Conservation (phyloP, 768 basidiomycete genomes). For the Boletus rubroflammeus region DNA sequence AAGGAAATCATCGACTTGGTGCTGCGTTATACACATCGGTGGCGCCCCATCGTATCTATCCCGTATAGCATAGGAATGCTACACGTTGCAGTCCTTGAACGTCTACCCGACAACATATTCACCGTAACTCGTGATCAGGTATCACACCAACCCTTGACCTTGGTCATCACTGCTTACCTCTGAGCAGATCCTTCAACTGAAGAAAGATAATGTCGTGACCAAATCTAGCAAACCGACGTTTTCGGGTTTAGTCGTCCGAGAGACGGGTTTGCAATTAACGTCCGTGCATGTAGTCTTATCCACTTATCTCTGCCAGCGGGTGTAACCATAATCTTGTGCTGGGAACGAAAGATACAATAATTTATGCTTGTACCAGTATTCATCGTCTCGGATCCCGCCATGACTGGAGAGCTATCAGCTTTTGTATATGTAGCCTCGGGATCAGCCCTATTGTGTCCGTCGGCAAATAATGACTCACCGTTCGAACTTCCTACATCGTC, state of each 20-base stretch:
- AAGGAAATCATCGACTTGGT: constrained; percentile 64
- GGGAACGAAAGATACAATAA: background rate
- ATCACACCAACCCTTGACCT: background rate
- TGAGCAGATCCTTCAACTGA: constrained; percentile 59
- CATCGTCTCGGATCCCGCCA: background rate
- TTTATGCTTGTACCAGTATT: background rate
- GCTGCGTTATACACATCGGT: constrained; percentile 48
- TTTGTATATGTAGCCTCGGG: background rate
- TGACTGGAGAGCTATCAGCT: background rate
- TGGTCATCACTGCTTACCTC: background rate
- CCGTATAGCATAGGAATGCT: constrained; percentile 60
- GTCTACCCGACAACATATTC: constrained; percentile 58
- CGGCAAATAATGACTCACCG: background rate
- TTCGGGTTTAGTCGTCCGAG: constrained; percentile 37
- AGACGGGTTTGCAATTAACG: constrained; percentile 38
- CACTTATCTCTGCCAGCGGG: constrained; percentile 36
- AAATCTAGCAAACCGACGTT: constrained; percentile 26
- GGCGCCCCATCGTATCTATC: constrained; percentile 57
- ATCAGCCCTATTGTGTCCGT: background rate
- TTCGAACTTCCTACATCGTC: too few relatives aligned
- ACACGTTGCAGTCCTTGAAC: constrained; percentile 65
- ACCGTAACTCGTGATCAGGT: constrained; percentile 73
- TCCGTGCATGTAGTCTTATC: constrained; percentile 55
- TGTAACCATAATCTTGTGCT: background rate
- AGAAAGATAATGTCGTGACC: constrained; percentile 53